Evolutionary conservation across 345 rosid species (phyloP).

Genomic region (Bruguiera parviflora): DNA sequence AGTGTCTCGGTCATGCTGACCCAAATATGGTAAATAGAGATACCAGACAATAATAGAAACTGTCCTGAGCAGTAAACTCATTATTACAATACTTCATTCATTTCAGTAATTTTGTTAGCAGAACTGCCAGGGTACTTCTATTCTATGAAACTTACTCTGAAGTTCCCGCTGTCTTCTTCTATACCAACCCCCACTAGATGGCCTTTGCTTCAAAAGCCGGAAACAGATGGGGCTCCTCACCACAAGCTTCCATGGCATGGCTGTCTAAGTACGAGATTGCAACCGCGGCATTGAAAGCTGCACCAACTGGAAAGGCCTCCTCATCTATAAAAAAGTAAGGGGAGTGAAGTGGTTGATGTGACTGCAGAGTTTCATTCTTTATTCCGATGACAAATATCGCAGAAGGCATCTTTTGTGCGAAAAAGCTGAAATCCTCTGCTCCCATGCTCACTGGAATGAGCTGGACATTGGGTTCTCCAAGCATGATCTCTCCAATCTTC

Average conservation of each 20-base stretch:
- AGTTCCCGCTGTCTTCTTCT: neutral
- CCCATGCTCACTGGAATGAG: conserved; percentile 58
- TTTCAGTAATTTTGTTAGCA: no score
- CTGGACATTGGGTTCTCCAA: conserved; percentile 53
- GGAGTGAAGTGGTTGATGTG: conserved; percentile 53
- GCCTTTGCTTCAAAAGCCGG: neutral
- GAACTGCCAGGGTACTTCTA: neutral
- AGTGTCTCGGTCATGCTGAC: no score
- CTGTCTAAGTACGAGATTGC: conserved; percentile 56
- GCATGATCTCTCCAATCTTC: conserved; percentile 46
- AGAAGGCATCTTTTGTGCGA: conserved; percentile 50
- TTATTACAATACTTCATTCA: no score
- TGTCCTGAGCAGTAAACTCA: no score
- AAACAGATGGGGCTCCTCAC: neutral
- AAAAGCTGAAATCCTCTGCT: conserved; percentile 70
- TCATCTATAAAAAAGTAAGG: conserved; percentile 62
- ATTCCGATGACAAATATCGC: conserved; percentile 51
- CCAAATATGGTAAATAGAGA: no score
- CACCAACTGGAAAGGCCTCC: conserved; percentile 60
- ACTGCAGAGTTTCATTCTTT: conserved; percentile 47
- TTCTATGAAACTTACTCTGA: neutral
- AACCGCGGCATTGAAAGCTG: conserved; percentile 60
- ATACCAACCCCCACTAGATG: neutral
- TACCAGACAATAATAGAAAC: no score
- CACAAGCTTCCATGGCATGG: conserved; percentile 13